Evolutionary conservation across 2,329 filamentous ascomycete species (phyloP).

Genomic region (Fusarium anthophilum): DNA sequence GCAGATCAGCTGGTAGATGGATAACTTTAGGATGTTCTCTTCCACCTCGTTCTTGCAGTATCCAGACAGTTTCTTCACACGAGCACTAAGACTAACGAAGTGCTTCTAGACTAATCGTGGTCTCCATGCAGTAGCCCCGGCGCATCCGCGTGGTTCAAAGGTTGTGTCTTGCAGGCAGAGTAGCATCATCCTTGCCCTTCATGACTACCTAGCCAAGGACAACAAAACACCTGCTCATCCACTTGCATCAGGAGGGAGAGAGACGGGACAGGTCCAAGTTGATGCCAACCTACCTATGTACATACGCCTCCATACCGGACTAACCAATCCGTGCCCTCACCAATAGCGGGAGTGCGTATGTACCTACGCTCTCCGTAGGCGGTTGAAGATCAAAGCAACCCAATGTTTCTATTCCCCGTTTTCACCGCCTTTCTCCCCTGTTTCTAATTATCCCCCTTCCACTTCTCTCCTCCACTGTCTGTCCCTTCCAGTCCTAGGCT

Average conservation of each 20-base stretch:
- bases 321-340: constrained; percentile 16
- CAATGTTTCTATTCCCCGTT: constrained; percentile 27
- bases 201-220: neutral
- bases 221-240: constrained; percentile 15
- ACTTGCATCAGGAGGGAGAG: constrained; percentile 28
- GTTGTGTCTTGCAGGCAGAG: constrained; percentile 38
- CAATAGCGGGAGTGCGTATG: constrained; percentile 4
- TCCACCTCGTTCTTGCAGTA: neutral
- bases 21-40: neutral
- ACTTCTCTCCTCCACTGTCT: constrained; percentile 31
- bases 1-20: neutral
- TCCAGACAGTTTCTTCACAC: neutral
- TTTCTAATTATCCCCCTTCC: constrained; percentile 4
- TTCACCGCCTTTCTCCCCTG: constrained; percentile 43
- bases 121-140: constrained; percentile 38
- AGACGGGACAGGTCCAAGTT: neutral
- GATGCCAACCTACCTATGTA: neutral
- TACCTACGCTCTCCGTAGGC: neutral
- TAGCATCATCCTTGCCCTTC: constrained; percentile 18
- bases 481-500: constrained; percentile 29
- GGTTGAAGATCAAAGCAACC: constrained; percentile 1
- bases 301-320: constrained; percentile 10
- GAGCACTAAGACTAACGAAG: constrained; percentile 5
- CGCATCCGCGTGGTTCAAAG: constrained; percentile 38
- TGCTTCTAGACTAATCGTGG: constrained; percentile 36